Conservation (phyloP, 2,329 filamentous ascomycete genomes). For the Alternaria solani region DNA sequence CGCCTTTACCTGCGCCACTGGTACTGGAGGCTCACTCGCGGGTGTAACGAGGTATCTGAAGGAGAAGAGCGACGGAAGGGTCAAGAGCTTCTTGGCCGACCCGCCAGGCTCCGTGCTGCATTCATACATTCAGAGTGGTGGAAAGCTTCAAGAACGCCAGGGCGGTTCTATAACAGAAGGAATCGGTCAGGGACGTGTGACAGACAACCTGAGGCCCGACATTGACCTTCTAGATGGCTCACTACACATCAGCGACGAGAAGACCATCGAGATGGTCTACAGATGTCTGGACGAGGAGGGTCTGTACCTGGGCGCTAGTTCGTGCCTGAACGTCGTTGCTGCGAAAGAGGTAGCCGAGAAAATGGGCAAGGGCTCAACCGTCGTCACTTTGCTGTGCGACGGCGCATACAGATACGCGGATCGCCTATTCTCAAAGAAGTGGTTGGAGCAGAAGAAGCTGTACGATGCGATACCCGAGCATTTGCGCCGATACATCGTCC, state of each 20-base stretch:
- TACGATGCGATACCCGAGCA: constrained; percentile 81
- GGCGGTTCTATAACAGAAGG: constrained; percentile 96
- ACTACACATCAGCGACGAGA: constrained; percentile 85
- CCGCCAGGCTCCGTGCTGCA: constrained; percentile 93
- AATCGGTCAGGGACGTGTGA: constrained; percentile 94
- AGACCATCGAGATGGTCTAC: constrained; percentile 98
- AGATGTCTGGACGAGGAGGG: constrained; percentile 95
- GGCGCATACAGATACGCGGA: constrained; percentile 98
- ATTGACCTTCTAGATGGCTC: constrained; percentile 85
- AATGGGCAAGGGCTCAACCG: constrained; percentile 85
- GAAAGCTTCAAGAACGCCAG: constrained; percentile 78
- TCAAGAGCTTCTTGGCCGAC: constrained; percentile 90
- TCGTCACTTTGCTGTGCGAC: constrained; percentile 94
- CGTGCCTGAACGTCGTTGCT: constrained; percentile 91
- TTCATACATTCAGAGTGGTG: constrained; percentile 86
- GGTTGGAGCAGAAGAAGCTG: constrained; percentile 87
- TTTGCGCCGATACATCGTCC: constrained; percentile 91
- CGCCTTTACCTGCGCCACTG: constrained; percentile 94
- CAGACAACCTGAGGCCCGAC: constrained; percentile 91
- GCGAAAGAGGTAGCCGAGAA: constrained; percentile 93
- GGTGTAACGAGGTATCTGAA: constrained; percentile 90
- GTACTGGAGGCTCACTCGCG: constrained; percentile 89
- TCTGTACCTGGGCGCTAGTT: constrained; percentile 92
- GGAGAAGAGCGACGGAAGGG: constrained; percentile 76
- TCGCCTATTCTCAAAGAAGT: constrained; percentile 87